Conservation (phyloP, 257 asterid genomes). For the Hygrophila difformis region DNA sequence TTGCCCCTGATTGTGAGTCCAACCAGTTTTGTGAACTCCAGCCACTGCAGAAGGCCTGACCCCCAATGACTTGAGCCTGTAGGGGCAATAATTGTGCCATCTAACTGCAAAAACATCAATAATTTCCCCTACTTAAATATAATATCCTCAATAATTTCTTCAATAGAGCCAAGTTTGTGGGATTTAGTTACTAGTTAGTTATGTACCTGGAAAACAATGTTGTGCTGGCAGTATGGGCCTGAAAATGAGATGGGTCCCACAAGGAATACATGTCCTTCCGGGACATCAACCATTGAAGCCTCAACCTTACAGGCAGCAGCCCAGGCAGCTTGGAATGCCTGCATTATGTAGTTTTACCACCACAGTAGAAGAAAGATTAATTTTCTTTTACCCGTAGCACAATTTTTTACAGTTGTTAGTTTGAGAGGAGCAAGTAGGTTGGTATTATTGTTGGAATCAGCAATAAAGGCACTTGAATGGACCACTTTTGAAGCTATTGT, state of each 20-base stretch:
- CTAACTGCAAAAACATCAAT: constrained; percentile 49
- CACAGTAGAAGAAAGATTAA: background rate
- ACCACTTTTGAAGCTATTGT: background rate
- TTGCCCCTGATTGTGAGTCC: constrained; percentile 76
- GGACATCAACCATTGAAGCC: constrained; percentile 58
- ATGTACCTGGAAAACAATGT: constrained; percentile 82
- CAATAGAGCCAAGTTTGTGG: background rate
- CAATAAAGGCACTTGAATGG: background rate
- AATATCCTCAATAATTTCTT: background rate
- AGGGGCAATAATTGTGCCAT: constrained; percentile 83
- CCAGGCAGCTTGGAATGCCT: constrained; percentile 94
- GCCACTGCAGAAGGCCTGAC: constrained; percentile 80
- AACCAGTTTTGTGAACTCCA: constrained; percentile 65
- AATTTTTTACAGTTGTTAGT: background rate
- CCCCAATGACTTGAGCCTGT: constrained; percentile 70
- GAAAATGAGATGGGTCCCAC: constrained; percentile 90
- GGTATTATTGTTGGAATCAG: background rate
- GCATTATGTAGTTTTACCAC: too few relatives aligned
- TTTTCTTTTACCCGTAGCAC: background rate
- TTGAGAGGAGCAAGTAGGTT: background rate
- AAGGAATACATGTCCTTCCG: constrained; percentile 52
- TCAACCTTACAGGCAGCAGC: constrained; percentile 76
- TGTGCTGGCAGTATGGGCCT: constrained; percentile 82
- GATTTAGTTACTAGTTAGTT: background rate
- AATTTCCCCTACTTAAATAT: background rate